Percentiles rank a stretch among this genome's conserved stretches.
Conservation (phyloP, 1,139 yeast genomes). For the Geotrichum klebahnii region DNA sequence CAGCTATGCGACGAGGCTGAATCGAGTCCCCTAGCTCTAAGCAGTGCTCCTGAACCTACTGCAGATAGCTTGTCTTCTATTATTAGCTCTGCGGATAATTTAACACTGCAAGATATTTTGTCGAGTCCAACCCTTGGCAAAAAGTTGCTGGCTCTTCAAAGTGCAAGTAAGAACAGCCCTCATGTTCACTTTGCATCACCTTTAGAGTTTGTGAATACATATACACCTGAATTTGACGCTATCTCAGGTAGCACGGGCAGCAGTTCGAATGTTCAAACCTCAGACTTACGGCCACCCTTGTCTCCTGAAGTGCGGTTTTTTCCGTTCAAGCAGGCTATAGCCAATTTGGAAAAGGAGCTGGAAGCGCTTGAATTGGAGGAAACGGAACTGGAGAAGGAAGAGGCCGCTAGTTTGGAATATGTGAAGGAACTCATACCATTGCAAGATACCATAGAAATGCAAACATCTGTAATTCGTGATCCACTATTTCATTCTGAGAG, state of each 20-base stretch:
- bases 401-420: neutral
- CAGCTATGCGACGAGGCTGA: neutral
- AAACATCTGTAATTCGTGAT: no score
- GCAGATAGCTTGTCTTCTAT: neutral
- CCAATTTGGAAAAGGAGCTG: slow-evolving; percentile 9
- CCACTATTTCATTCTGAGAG: no score
- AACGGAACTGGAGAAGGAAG: neutral
- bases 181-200: slow-evolving; percentile 19
- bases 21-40: neutral
- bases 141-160: slow-evolving; percentile 1
- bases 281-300: neutral
- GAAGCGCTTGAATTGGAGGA: slow-evolving; percentile 8
- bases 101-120: slow-evolving; percentile 6
- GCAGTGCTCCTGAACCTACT: neutral
- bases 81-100: slow-evolving; percentile 3
- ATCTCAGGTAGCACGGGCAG: slow-evolving; percentile 3
- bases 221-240: slow-evolving; percentile 14
- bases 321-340: slow-evolving; percentile 7
- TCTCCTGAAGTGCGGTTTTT: slow-evolving; percentile 6
- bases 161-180: neutral
- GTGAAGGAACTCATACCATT: no score
- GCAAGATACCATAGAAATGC: no score
- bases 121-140: slow-evolving; percentile 8
- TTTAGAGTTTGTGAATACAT: slow-evolving; percentile 10
- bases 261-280: neutral